Percentiles rank a stretch among this genome's conserved stretches.
phyloP scores from a whole-genome alignment of 2,329 filamentous ascomycete species.

The Helminthosporium solani region DNA sequence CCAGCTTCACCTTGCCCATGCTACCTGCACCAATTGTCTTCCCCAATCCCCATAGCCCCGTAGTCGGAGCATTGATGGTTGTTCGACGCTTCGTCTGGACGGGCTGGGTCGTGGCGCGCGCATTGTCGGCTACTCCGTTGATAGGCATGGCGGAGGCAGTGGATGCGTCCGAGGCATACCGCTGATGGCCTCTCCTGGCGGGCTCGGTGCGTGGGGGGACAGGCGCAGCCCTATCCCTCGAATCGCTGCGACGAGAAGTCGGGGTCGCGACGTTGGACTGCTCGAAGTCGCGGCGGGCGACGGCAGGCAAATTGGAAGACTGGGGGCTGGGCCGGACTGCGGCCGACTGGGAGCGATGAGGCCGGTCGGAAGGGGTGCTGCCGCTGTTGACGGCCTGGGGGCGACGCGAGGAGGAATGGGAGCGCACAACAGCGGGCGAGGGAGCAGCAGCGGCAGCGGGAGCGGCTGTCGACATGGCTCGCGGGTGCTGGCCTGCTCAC shows the following conservation, averaged over 20 bases:
- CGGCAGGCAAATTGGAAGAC: slow-evolving; percentile 52
- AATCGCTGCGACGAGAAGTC: slow-evolving; percentile 62
- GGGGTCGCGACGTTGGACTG: slow-evolving; percentile 63
- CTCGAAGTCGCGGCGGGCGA: slow-evolving; percentile 72
- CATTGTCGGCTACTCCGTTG: slow-evolving; percentile 41
- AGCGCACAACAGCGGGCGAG: slow-evolving; percentile 46
- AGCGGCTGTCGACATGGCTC: slow-evolving; percentile 37
- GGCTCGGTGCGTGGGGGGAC: slow-evolving; percentile 56
- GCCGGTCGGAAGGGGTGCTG: slow-evolving; percentile 36
- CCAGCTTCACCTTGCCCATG: slow-evolving; percentile 98
- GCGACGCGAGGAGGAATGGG: slow-evolving; percentile 32
- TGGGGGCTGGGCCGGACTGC: slow-evolving; percentile 36
- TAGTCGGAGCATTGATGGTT: slow-evolving; percentile 77
- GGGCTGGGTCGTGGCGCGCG: slow-evolving; percentile 21
- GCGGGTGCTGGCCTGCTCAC: slow-evolving; percentile 10
- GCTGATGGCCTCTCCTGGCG: slow-evolving; percentile 49
- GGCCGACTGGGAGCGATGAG: slow-evolving; percentile 42
- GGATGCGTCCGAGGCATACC: slow-evolving; percentile 49
- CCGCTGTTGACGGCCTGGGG: slow-evolving; percentile 21
- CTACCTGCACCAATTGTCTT: slow-evolving; percentile 97
- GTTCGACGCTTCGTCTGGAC: slow-evolving; percentile 57
- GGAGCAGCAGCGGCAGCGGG: slow-evolving; percentile 48
- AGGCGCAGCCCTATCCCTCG: slow-evolving; percentile 57
- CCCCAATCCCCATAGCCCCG: slow-evolving; percentile 90
- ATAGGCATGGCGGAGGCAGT: slow-evolving; percentile 39